A percentile compares a stretch with the other conserved stretches of the same genome.
Conservation (phyloP, 2,329 filamentous ascomycete species). For the Colletotrichum aenigma region DNA sequence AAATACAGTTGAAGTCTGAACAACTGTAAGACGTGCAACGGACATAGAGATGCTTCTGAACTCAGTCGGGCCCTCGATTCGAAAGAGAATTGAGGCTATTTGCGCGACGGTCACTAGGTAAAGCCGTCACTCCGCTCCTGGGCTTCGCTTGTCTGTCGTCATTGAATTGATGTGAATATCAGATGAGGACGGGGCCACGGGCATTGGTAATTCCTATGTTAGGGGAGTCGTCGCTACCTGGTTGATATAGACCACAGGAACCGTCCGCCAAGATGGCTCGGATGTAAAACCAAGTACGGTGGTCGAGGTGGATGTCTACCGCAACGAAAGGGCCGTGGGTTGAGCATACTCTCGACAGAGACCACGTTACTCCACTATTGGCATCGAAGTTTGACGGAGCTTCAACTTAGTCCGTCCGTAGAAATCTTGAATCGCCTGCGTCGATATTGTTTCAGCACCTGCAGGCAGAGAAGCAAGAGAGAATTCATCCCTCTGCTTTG, state of each 20-base stretch:
- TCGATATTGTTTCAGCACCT: background rate
- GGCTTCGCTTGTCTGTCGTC: too few relatives aligned
- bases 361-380: background rate
- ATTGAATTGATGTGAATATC: too few relatives aligned
- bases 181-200: background rate
- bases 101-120: too few relatives aligned
- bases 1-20: background rate
- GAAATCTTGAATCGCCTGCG: fast-evolving
- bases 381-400: background rate
- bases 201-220: background rate
- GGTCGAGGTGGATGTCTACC: background rate
- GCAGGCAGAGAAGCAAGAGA: background rate
- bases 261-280: background rate
- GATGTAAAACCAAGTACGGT: background rate
- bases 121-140: too few relatives aligned
- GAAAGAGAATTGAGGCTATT: background rate
- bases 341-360: background rate
- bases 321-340: background rate
- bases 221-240: background rate
- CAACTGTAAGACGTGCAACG: background rate
- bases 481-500: background rate
- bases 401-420: fast-evolving
- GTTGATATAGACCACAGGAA: background rate
- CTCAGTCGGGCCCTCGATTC: background rate
- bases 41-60: background rate